These are phyloP conservation scores for Aurantiochytrium sp. DNA, from an alignment of 108 stramenopile species.

Conservation along the genomic window DNA sequence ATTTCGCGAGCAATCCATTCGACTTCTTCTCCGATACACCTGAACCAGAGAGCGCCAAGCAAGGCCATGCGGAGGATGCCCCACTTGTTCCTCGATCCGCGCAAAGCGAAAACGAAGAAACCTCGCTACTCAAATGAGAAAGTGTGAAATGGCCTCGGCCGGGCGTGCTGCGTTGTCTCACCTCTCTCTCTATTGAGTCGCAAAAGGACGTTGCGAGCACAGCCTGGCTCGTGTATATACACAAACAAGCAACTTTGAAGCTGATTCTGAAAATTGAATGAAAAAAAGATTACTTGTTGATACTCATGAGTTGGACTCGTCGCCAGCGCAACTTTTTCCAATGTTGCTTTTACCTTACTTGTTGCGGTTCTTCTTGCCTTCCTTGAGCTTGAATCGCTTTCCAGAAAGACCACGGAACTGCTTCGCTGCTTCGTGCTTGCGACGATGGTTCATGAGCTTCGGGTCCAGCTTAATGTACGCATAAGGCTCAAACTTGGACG, in stretches of 20 bases:
- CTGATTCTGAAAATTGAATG: too few relatives aligned
- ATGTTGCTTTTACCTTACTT: background rate
- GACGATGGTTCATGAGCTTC: conserved; percentile 22
- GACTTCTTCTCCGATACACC: background rate
- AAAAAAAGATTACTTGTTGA: too few relatives aligned
- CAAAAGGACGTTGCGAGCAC: too few relatives aligned
- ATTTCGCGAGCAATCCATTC: background rate
- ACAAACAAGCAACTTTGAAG: too few relatives aligned
- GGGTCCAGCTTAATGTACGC: conserved; percentile 46
- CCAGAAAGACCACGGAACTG: background rate
- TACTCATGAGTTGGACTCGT: too few relatives aligned
- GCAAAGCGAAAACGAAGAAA: too few relatives aligned
- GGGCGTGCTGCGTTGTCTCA: too few relatives aligned
- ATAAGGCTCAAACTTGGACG: conserved; percentile 43
- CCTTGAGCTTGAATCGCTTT: background rate
- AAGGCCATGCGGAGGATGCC: background rate
- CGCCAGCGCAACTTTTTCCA: background rate
- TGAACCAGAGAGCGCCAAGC: background rate
- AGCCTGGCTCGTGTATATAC: too few relatives aligned
- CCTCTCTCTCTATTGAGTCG: too few relatives aligned
- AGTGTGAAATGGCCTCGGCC: too few relatives aligned
- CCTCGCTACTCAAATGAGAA: too few relatives aligned
- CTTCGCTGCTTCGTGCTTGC: background rate
- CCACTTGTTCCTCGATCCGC: background rate
- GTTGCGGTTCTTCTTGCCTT: background rate